Evolutionary conservation across 1,284 basidiomycete genomes (phyloP).

Genomic region (Malassezia furfur): DNA sequence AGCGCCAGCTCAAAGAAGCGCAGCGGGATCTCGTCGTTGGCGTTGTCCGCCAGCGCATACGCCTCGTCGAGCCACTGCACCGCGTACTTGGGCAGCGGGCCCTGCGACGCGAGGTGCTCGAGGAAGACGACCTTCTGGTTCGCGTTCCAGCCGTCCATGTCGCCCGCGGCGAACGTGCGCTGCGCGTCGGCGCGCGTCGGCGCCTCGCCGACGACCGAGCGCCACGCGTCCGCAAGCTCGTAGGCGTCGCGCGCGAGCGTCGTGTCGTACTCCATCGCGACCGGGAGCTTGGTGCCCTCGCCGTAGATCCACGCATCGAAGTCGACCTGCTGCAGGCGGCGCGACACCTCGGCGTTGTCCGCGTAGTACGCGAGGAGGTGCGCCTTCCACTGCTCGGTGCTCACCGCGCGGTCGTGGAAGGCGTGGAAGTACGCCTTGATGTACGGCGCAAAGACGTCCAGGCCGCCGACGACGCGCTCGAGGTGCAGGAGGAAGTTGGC

Average conservation of each 20-base stretch:
- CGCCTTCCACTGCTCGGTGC: constrained; percentile 74
- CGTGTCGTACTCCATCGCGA: constrained; percentile 70
- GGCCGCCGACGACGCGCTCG: constrained; percentile 69
- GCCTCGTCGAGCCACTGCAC: constrained; percentile 49
- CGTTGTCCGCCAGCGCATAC: constrained; percentile 49
- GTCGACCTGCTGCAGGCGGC: constrained; percentile 60
- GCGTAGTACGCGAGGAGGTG: constrained; percentile 73
- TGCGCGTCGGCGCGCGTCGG: constrained; percentile 13
- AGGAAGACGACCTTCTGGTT: constrained; percentile 52
- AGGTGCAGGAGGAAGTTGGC: constrained; percentile 62
- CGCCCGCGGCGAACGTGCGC: constrained; percentile 18
- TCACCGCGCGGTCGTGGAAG: constrained; percentile 64
- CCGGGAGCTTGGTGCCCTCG: constrained; percentile 66
- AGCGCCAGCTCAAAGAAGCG: constrained; percentile 53
- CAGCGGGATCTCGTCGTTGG: constrained; percentile 52
- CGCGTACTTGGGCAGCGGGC: constrained; percentile 40
- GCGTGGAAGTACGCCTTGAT: constrained; percentile 63
- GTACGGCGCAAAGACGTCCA: constrained; percentile 56
- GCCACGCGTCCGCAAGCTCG: constrained; percentile 66
- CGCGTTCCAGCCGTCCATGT: constrained; percentile 42
- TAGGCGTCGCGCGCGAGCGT: constrained; percentile 61
- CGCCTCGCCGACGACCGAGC: constrained; percentile 22
- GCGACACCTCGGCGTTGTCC: constrained; percentile 50
- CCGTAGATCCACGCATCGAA: constrained; percentile 74
- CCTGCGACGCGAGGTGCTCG: constrained; percentile 50